phyloP scores from a whole-genome alignment of 2,329 filamentous ascomycete genomes.

The Conoideocrella luteorostrata region DNA sequence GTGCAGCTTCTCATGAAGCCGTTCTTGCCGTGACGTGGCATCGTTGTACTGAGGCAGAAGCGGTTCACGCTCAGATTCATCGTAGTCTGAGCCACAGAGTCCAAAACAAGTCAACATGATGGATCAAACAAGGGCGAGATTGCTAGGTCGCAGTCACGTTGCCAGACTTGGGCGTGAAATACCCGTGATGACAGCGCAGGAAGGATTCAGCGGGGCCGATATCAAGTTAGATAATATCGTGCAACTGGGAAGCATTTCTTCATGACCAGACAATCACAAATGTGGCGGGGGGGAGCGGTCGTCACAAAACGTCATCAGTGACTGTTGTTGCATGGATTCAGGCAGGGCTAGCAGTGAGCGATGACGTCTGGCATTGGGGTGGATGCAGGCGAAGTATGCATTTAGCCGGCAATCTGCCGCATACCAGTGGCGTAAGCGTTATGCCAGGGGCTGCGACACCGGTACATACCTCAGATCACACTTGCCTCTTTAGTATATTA shows the following conservation, averaged over 20 bases:
- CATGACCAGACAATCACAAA: too few relatives aligned
- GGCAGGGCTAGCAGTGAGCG: neutral
- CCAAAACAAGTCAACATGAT: constrained; percentile 61
- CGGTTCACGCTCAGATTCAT: constrained; percentile 60
- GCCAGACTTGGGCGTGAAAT: too few relatives aligned
- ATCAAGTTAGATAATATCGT: neutral
- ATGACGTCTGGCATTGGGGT: constrained; percentile 7
- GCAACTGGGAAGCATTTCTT: too few relatives aligned
- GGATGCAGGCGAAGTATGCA: neutral
- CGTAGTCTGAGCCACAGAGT: constrained; percentile 35
- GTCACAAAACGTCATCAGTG: constrained; percentile 5
- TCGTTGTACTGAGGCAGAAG: constrained; percentile 78
- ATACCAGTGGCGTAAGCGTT: too few relatives aligned
- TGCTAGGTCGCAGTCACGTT: neutral
- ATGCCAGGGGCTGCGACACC: too few relatives aligned
- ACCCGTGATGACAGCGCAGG: too few relatives aligned
- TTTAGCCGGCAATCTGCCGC: neutral
- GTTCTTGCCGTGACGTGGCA: constrained; percentile 70
- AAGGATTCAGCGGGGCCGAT: neutral
- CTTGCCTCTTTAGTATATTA: too few relatives aligned
- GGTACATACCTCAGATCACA: too few relatives aligned
- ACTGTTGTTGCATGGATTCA: neutral
- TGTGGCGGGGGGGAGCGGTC: neutral
- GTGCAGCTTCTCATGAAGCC: constrained; percentile 83
- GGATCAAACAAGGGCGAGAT: neutral